A percentile compares a stretch with the other conserved stretches of the same genome.
Conservation (phyloP, 352 stramenopile species). For the Pythium apleroticum region DNA sequence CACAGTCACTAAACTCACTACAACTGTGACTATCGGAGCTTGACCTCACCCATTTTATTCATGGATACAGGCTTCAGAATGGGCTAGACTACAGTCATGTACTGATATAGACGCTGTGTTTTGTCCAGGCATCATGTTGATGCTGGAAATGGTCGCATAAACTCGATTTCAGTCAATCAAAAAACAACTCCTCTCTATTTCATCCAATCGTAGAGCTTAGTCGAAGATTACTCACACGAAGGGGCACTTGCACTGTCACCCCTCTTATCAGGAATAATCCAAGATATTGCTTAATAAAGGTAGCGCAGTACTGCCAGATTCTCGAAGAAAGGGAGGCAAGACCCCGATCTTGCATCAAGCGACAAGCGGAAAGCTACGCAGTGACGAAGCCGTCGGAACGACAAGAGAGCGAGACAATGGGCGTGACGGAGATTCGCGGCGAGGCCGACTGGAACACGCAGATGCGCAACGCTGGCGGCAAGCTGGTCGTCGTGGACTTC, state of each 20-base stretch:
- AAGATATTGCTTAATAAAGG: conserved; percentile 7
- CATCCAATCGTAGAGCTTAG: conserved; percentile 19
- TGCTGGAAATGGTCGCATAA: conserved; percentile 23
- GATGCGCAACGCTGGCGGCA: conserved; percentile 71
- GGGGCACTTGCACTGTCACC: not conserved
- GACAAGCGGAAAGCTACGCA: not conserved
- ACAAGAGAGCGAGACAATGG: conserved; percentile 39
- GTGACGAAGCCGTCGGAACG: not conserved
- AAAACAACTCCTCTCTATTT: conserved; percentile 2
- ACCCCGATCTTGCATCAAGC: conserved; percentile 12
- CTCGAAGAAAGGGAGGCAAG: conserved; percentile 36
- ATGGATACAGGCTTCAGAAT: not conserved
- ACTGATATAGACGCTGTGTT: conserved; percentile 22
- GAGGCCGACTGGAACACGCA: conserved; percentile 81
- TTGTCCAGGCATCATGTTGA: conserved; percentile 9
- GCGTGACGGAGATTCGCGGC: conserved; percentile 67
- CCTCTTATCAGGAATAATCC: not conserved
- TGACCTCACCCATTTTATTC: too few species aligned
- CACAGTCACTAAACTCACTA: too few species aligned
- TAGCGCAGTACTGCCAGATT: conserved; percentile 6
- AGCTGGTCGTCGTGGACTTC: conserved; percentile 90
- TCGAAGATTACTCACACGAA: conserved; percentile 17
- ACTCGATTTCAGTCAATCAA: conserved; percentile 20
- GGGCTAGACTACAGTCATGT: conserved; percentile 1
- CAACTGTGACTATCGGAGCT: too few species aligned